Evolutionary conservation across 176 grass and related monocot species (phyloP).

Genomic region (sorghum (Sorghum bicolor)): DNA sequence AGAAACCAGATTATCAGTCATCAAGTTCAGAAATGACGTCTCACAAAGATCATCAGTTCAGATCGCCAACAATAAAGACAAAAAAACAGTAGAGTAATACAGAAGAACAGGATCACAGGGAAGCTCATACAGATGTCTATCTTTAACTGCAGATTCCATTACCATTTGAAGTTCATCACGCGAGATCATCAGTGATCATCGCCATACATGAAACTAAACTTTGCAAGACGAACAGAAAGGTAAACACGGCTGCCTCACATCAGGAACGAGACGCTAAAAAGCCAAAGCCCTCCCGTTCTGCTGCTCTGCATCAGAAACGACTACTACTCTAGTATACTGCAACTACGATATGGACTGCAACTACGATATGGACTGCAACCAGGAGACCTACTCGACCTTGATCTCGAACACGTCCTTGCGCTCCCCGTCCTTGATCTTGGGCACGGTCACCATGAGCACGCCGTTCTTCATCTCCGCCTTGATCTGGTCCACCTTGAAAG

Average conservation of each 20-base stretch:
- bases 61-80: too few relatives aligned
- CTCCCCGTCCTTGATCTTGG: slow-evolving; percentile 58
- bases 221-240: background rate
- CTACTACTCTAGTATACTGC: background rate
- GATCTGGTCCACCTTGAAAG: slow-evolving; percentile 57
- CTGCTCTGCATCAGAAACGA: background rate
- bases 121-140: too few relatives aligned
- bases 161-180: too few relatives aligned
- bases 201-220: background rate
- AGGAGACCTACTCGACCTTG: slow-evolving; percentile 33
- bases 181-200: too few relatives aligned
- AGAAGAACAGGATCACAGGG: too few relatives aligned
- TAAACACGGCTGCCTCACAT: background rate
- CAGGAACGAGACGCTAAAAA: background rate
- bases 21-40: too few relatives aligned
- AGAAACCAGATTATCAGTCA: too few relatives aligned
- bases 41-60: too few relatives aligned
- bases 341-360: background rate
- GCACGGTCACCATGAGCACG: slow-evolving; percentile 57
- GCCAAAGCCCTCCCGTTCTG: background rate
- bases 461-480: slow-evolving; percentile 75
- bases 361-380: background rate
- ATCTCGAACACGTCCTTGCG: slow-evolving; percentile 57
- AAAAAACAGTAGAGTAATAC: too few relatives aligned
- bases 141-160: too few relatives aligned